These are phyloP conservation scores for Erythrophleum fordii DNA, from an alignment of 306 rosid genomes.

Conservation along the genomic window DNA sequence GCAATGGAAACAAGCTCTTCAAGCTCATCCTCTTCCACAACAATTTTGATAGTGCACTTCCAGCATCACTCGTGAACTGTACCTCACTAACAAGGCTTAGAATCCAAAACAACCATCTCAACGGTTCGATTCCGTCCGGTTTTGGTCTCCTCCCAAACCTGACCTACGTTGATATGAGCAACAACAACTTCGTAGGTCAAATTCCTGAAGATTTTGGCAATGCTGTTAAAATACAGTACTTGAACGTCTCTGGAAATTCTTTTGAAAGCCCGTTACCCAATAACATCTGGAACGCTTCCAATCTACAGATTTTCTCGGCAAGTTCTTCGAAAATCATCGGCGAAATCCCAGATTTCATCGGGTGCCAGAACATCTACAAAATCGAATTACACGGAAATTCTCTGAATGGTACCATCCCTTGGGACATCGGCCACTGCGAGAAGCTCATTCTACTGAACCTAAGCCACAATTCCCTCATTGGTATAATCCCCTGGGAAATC, in stretches of 20 bases:
- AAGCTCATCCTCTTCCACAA: constrained; percentile 75
- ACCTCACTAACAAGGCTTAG: constrained; percentile 67
- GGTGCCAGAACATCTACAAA: constrained; percentile 62
- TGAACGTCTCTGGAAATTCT: constrained; percentile 77
- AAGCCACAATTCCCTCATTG: constrained; percentile 71
- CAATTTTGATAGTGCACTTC: constrained; percentile 47
- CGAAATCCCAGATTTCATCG: constrained; percentile 73
- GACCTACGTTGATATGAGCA: constrained; percentile 73
- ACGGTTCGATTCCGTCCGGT: constrained; percentile 70
- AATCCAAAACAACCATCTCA: constrained; percentile 72
- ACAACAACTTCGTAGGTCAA: constrained; percentile 66
- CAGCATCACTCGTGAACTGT: constrained; percentile 59
- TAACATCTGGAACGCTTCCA: constrained; percentile 68
- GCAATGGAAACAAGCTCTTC: constrained; percentile 63
- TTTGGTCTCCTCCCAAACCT: constrained; percentile 65
- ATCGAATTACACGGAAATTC: constrained; percentile 71
- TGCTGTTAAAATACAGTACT: constrained; percentile 55
- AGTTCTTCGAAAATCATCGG: constrained; percentile 60
- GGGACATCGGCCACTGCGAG: constrained; percentile 89
- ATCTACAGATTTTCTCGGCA: constrained; percentile 76
- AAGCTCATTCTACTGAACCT: constrained; percentile 64
- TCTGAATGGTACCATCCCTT: constrained; percentile 67
- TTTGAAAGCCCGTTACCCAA: constrained; percentile 54
- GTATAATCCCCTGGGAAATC: constrained; percentile 94
- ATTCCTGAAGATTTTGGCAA: constrained; percentile 73